Percentiles rank a stretch among this genome's conserved stretches.
Conservation (phyloP, 768 basidiomycete species). For the Termitomyces sp. region DNA sequence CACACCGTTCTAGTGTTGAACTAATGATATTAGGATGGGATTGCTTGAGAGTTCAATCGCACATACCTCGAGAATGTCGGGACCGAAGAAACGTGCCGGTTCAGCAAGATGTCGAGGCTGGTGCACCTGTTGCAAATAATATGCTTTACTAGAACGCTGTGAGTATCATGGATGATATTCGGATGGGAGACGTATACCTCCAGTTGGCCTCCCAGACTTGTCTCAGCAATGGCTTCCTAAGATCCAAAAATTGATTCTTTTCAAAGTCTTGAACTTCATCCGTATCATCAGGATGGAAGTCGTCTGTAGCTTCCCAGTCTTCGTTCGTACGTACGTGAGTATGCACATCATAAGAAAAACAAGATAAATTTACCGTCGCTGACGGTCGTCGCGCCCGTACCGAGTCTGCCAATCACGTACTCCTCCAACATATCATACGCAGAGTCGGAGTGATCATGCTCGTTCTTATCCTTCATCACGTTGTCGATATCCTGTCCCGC, state of each 20-base stretch:
- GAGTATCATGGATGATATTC: slow-evolving; percentile 4
- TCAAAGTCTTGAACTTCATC: slow-evolving; percentile 75
- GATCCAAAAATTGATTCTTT: slow-evolving; percentile 88
- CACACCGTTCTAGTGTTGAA: slow-evolving; percentile 82
- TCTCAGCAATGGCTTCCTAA: slow-evolving; percentile 73
- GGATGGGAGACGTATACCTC: slow-evolving; percentile 38
- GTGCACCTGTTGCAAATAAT: slow-evolving; percentile 95
- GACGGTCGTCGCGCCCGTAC: slow-evolving; percentile 67
- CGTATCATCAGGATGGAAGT: slow-evolving; percentile 90
- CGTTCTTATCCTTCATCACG: slow-evolving; percentile 72
- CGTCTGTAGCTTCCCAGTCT: slow-evolving; percentile 90
- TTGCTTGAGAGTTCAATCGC: background rate
- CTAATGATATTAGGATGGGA: slow-evolving; percentile 26
- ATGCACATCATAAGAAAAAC: background rate
- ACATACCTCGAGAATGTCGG: slow-evolving; percentile 71
- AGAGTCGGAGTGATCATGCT: slow-evolving; percentile 86
- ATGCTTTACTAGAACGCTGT: slow-evolving; percentile 65
- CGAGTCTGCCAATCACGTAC: slow-evolving; percentile 79
- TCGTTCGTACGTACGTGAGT: background rate
- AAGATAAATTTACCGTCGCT: slow-evolving; percentile 57
- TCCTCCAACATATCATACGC: slow-evolving; percentile 93
- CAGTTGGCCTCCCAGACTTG: slow-evolving; percentile 90
- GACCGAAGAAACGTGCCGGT: slow-evolving; percentile 84
- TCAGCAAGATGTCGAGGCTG: slow-evolving; percentile 86
- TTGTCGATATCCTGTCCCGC: slow-evolving; percentile 80